Percentiles rank a stretch among this genome's conserved stretches.
These are phyloP conservation scores for Trypanosoma boissoni DNA, from an alignment of 208 protist species.

Conservation along the genomic window DNA sequence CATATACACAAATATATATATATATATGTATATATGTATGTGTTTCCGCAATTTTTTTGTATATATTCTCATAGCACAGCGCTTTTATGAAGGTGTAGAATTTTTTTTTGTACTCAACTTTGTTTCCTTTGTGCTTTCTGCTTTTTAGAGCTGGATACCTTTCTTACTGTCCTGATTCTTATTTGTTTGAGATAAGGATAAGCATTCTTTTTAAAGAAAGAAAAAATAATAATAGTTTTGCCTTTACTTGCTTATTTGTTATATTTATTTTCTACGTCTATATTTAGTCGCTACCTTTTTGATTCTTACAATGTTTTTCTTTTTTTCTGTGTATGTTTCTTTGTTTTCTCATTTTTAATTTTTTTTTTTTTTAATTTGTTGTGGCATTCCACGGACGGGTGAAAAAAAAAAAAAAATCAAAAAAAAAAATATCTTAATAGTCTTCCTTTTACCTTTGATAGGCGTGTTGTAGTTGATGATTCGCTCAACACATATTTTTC, in stretches of 20 bases:
- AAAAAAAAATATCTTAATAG: slow-evolving; percentile 11
- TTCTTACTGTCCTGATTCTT: too few species aligned
- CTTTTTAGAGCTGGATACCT: too few species aligned
- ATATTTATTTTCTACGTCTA: too few species aligned
- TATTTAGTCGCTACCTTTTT: too few species aligned
- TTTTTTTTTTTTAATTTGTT: slow-evolving; percentile 7
- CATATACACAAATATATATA: neutral
- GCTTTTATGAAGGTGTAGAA: too few species aligned
- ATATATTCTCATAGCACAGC: too few species aligned
- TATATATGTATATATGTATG: too few species aligned
- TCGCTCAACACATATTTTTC: slow-evolving; percentile 1
- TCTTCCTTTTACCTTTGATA: slow-evolving; percentile 4
- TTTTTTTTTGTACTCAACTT: slow-evolving; percentile 3
- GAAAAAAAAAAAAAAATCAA: neutral
- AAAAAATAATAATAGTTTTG: too few species aligned
- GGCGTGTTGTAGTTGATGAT: neutral
- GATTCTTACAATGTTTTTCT: slow-evolving; percentile 11
- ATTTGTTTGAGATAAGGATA: too few species aligned
- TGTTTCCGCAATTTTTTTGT: too few species aligned
- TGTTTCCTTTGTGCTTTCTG: slow-evolving; percentile 7
- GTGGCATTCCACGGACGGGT: neutral
- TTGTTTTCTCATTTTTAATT: slow-evolving; percentile 1
- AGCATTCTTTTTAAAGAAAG: too few species aligned
- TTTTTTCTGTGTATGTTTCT: slow-evolving; percentile 12
- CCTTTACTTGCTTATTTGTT: too few species aligned